Conservation (phyloP, 2,329 filamentous ascomycete species). For the Penicillium sp. region DNA sequence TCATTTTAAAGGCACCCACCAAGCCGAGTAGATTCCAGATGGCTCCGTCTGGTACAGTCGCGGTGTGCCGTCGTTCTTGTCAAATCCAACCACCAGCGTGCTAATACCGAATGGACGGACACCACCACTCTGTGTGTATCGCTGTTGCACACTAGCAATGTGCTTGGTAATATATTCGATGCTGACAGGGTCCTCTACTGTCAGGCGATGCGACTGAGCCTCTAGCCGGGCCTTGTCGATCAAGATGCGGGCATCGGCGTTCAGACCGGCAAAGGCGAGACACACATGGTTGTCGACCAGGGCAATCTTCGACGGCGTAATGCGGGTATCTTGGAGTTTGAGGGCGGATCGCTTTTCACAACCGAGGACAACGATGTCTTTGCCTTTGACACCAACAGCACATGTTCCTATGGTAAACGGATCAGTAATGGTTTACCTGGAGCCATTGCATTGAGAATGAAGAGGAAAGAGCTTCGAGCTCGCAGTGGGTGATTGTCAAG, state of each 20-base stretch:
- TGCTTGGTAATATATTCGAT: conserved; percentile 99
- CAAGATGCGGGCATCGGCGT: conserved; percentile 94
- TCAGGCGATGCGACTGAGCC: conserved; percentile 93
- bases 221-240: conserved; percentile 97
- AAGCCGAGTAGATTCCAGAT: conserved; percentile 98
- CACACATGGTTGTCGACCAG: conserved; percentile 93
- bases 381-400: conserved; percentile 93
- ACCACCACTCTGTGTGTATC: conserved; percentile 97
- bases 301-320: conserved; percentile 97
- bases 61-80: conserved; percentile 81
- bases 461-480: no score
- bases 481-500: neutral
- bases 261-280: conserved; percentile 92
- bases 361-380: conserved; percentile 88
- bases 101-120: conserved; percentile 98
- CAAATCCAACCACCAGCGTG: conserved; percentile 96
- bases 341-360: conserved; percentile 99
- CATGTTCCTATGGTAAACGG: conserved; percentile 65
- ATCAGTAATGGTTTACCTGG: no score
- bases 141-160: conserved; percentile 93
- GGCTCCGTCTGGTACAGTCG: conserved; percentile 97
- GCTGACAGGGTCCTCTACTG: conserved; percentile 92
- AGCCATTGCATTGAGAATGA: no score
- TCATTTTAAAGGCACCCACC: conserved; percentile 54
- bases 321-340: conserved; percentile 98